A percentile compares a stretch with the other conserved stretches of the same genome.
These are phyloP conservation scores for Fraxinus americana DNA, from an alignment of 257 asterid genomes.

Conservation along the genomic window DNA sequence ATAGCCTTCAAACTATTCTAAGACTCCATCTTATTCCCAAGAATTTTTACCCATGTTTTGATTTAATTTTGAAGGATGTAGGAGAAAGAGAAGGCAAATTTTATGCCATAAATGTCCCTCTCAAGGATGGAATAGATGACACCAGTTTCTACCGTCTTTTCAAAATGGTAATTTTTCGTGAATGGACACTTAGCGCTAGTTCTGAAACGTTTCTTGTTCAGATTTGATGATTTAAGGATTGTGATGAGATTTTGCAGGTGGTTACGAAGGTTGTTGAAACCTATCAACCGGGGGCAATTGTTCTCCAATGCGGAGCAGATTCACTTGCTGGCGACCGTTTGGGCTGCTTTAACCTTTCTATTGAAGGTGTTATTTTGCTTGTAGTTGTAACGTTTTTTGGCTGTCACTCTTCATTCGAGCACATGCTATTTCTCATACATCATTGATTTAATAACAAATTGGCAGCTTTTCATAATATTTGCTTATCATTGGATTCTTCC, in stretches of 20 bases:
- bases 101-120: slow-evolving; percentile 97
- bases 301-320: slow-evolving; percentile 99
- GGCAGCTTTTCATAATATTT: slow-evolving; percentile 18
- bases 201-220: neutral
- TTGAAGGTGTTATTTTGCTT: slow-evolving; percentile 80
- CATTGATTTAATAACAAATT: slow-evolving; percentile 19
- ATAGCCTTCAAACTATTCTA: neutral
- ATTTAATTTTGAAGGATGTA: slow-evolving; percentile 69
- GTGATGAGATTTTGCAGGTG: slow-evolving; percentile 53
- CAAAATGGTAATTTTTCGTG: slow-evolving; percentile 58
- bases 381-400: slow-evolving; percentile 32
- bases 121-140: slow-evolving; percentile 95
- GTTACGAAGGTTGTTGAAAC: slow-evolving; percentile 88
- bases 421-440: slow-evolving; percentile 15
- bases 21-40: slow-evolving; percentile 20
- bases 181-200: neutral
- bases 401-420: slow-evolving; percentile 7
- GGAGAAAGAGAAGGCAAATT: slow-evolving; percentile 96
- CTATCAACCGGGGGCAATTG: slow-evolving; percentile 96
- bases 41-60: slow-evolving; percentile 28
- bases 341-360: slow-evolving; percentile 99
- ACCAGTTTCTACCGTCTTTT: slow-evolving; percentile 84
- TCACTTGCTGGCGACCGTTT: slow-evolving; percentile 98
- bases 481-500: slow-evolving; percentile 19
- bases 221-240: slow-evolving; percentile 21